phyloP scores from a whole-genome alignment of 441 rosid genomes.

The Pelargonium exstipulatum region DNA sequence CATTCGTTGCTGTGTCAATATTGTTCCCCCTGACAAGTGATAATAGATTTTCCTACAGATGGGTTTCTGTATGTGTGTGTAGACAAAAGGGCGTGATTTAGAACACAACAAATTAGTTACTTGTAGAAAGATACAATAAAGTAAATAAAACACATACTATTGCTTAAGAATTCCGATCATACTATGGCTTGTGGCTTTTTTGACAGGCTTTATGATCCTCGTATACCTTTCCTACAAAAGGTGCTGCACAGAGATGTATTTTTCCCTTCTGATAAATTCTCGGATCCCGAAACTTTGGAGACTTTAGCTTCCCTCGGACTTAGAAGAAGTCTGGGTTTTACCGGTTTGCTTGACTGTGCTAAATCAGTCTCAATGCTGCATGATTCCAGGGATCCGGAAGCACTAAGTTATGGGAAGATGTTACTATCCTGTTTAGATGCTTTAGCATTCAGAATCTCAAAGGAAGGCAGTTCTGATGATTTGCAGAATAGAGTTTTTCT shows the following conservation, averaged over 20 bases:
- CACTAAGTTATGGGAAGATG: conserved; percentile 51
- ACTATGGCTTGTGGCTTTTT: conserved; percentile 21
- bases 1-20: not conserved
- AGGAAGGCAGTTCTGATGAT: conserved; percentile 35
- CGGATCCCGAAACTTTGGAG: conserved; percentile 70
- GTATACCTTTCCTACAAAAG: conserved; percentile 58
- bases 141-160: not conserved
- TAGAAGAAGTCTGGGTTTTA: conserved; percentile 52
- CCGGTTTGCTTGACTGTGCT: conserved; percentile 85
- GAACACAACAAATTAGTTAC: not conserved
- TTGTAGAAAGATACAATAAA: not conserved
- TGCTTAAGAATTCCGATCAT: conserved; percentile 4
- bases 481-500: conserved; percentile 26
- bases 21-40: not conserved
- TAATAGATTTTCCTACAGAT: not conserved
- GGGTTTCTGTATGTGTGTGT: not conserved
- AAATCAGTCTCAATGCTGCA: conserved; percentile 62
- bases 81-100: not conserved
- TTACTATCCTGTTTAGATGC: conserved; percentile 54
- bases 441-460: conserved; percentile 55
- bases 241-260: conserved; percentile 67
- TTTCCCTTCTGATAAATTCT: conserved; percentile 79
- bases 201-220: conserved; percentile 97
- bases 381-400: conserved; percentile 56
- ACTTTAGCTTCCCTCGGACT: conserved; percentile 75